Percentiles rank a stretch among this genome's conserved stretches.
Evolutionary conservation across 2,329 filamentous ascomycete genomes (phyloP).

Genomic region (Colletotrichum truncatum): DNA sequence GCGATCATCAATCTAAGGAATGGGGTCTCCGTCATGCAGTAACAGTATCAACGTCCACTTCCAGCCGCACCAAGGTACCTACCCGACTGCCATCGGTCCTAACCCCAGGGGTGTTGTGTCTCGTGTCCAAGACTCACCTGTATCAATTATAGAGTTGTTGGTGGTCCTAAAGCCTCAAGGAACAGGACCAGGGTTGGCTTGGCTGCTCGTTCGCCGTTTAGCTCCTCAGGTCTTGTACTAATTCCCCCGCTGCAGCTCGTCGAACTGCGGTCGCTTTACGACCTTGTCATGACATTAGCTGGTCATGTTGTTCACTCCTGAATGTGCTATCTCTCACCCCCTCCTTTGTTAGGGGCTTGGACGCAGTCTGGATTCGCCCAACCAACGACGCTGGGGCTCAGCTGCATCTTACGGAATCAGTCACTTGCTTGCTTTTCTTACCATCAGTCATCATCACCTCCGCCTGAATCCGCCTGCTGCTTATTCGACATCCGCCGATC

Average conservation of each 20-base stretch:
- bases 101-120: background rate
- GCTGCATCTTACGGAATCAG: slow-evolving; percentile 27
- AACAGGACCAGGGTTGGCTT: background rate
- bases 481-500: background rate
- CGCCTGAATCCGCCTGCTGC: background rate
- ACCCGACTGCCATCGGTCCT: background rate
- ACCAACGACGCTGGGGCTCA: slow-evolving; percentile 9
- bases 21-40: background rate
- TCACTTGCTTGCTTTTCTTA: slow-evolving; percentile 14
- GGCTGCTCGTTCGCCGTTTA: background rate
- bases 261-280: background rate
- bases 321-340: background rate
- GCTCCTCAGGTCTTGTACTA: background rate
- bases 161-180: background rate
- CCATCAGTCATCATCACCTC: background rate
- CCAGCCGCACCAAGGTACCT: background rate
- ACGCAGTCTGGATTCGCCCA: slow-evolving; percentile 4
- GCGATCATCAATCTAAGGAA: no score
- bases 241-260: background rate
- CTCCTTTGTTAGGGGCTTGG: slow-evolving; percentile 11
- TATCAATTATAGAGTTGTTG: slow-evolving; percentile 23
- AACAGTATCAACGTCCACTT: background rate
- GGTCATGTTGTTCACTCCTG: background rate
- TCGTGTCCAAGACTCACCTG: slow-evolving; percentile 12
- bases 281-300: background rate